Conservation (phyloP, 768 basidiomycete genomes). For the Tulasnella sp. region DNA sequence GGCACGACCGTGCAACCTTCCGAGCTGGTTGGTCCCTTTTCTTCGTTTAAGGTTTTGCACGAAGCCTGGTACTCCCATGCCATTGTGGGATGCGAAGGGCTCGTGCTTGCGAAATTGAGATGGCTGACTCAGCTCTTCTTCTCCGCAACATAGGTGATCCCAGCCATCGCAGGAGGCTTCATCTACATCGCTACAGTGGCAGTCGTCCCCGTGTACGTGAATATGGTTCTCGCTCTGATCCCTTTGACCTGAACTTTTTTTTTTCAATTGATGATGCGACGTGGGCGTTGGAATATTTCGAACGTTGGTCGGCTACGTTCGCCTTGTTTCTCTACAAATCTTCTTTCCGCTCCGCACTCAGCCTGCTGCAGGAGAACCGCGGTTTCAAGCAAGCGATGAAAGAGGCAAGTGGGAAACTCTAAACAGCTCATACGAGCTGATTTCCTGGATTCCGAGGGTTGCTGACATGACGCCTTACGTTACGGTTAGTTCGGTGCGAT, state of each 20-base stretch:
- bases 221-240: constrained; percentile 15
- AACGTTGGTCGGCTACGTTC: constrained; percentile 25
- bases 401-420: constrained; percentile 59
- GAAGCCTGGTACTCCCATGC: constrained; percentile 30
- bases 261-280: neutral
- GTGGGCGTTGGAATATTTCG: constrained; percentile 1
- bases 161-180: constrained; percentile 89
- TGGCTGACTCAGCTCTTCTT: constrained; percentile 9
- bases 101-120: neutral
- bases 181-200: constrained; percentile 93
- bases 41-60: neutral
- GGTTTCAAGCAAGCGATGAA: constrained; percentile 87
- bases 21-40: constrained; percentile 68
- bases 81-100: constrained; percentile 18
- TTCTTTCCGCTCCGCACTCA: constrained; percentile 42
- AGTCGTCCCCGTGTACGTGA: constrained; percentile 81
- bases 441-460: neutral
- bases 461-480: constrained; percentile 29
- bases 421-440: constrained; percentile 28
- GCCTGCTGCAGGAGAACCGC: constrained; percentile 84
- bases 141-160: constrained; percentile 64
- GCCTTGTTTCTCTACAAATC: constrained; percentile 24
- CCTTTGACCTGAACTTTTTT: constrained; percentile 23
- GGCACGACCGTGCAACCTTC: constrained; percentile 79
- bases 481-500: constrained; percentile 79